Conservation (phyloP, 2,329 filamentous ascomycete genomes). For the Pestalotiopsis fici region DNA sequence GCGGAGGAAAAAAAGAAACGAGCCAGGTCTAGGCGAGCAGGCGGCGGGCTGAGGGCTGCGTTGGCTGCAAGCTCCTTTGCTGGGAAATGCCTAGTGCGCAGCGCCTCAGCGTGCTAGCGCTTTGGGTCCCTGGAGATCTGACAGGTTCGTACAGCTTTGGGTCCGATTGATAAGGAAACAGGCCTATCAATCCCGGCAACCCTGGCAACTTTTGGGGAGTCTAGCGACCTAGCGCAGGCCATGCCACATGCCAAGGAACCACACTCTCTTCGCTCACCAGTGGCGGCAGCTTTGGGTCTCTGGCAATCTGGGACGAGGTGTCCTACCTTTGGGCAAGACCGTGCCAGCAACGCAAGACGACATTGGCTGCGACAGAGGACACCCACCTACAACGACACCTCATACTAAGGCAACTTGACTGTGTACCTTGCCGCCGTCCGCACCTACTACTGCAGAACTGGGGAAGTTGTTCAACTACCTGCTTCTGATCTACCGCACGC, state of each 20-base stretch:
- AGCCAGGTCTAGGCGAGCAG: not conserved
- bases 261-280: not conserved
- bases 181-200: not conserved
- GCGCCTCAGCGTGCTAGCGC: not conserved
- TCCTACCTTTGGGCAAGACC: not conserved
- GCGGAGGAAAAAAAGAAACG: not conserved
- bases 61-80: not conserved
- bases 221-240: not conserved
- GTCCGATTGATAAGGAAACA: not conserved
- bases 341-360: not conserved
- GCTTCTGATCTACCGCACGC: not conserved
- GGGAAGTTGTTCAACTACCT: not conserved
- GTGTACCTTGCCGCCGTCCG: not conserved
- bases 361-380: not conserved
- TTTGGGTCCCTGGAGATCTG: not conserved
- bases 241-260: not conserved
- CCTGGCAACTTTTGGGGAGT: not conserved
- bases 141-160: not conserved
- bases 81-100: not conserved
- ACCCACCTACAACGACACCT: not conserved
- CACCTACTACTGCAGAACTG: not conserved
- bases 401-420: not conserved
- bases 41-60: not conserved
- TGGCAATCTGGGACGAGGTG: not conserved
- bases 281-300: not conserved